Conservation (phyloP, 768 basidiomycete species). For the Phylloporus rhodoxanthus region DNA sequence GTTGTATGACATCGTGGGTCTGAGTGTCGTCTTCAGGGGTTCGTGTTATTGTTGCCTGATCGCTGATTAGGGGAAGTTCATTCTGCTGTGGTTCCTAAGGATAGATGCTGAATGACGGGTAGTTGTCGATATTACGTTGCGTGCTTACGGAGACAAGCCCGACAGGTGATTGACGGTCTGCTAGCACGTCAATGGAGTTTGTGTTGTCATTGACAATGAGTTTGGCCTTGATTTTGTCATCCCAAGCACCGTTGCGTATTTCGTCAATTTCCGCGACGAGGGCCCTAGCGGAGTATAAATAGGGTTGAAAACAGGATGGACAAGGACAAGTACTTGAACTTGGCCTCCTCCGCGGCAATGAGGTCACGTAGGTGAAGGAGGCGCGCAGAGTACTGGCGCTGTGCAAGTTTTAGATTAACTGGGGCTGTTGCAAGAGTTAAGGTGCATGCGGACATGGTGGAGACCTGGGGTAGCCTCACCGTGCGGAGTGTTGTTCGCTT, state of each 20-base stretch:
- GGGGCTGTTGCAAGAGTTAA: constrained; percentile 42
- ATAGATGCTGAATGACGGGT: neutral
- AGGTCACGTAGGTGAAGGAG: constrained; percentile 65
- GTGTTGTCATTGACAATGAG: constrained; percentile 14
- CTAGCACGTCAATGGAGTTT: constrained; percentile 4
- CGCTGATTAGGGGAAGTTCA: constrained; percentile 5
- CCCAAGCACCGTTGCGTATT: constrained; percentile 64
- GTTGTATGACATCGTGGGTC: constrained; percentile 5
- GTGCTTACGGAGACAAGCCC: constrained; percentile 10
- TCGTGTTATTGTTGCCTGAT: neutral
- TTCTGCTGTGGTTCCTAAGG: constrained; percentile 11
- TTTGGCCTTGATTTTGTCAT: constrained; percentile 42
- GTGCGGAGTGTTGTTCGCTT: constrained; percentile 46
- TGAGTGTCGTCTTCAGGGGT: constrained; percentile 4
- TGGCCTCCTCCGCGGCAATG: constrained; percentile 66
- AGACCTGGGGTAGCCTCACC: constrained; percentile 34
- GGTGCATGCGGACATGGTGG: neutral
- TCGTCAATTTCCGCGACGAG: constrained; percentile 72
- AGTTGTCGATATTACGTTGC: neutral
- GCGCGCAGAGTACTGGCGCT: constrained; percentile 65
- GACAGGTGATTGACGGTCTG: neutral
- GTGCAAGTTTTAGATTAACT: constrained; percentile 63
- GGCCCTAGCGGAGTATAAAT: constrained; percentile 34
- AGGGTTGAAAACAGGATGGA: neutral
- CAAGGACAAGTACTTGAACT: constrained; percentile 59